Percentiles rank a stretch among this genome's conserved stretches.
Evolutionary conservation across 305 asterid genomes (phyloP).

Genomic region (Andrographis paniculata): DNA sequence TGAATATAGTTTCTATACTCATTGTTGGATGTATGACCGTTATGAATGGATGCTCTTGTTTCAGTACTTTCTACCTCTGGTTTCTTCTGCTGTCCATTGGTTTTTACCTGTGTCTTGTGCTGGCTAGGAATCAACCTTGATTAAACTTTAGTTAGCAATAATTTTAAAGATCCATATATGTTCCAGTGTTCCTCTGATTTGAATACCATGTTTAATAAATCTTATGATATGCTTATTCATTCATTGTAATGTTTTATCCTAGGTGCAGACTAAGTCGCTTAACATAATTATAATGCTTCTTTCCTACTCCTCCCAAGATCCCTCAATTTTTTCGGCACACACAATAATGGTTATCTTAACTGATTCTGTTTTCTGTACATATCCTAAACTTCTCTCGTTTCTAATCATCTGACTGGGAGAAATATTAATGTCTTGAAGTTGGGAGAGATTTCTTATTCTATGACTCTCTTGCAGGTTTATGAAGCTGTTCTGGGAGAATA

Average conservation of each 20-base stretch:
- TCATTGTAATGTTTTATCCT: neutral
- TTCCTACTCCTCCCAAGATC: no score
- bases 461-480: conserved; percentile 57
- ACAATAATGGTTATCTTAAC: neutral
- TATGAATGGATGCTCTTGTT: conserved; percentile 5
- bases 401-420: no score
- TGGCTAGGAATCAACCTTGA: no score
- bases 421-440: no score
- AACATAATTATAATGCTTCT: neutral
- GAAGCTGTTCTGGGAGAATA: conserved; percentile 37
- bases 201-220: neutral
- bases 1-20: conserved; percentile 2
- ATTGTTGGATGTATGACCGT: conserved; percentile 12
- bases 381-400: no score
- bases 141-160: no score
- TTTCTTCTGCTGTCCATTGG: no score
- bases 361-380: neutral
- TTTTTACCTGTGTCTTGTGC: no score
- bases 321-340: no score
- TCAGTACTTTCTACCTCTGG: no score
- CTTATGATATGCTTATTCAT: no score
- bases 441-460: no score
- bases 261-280: neutral
- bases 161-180: neutral
- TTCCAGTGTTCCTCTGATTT: neutral